Percentiles rank a stretch among this genome's conserved stretches.
These are phyloP conservation scores for Mortierella sp. DNA, from an alignment of 371 early-diverging fungal species.

Conservation along the genomic window DNA sequence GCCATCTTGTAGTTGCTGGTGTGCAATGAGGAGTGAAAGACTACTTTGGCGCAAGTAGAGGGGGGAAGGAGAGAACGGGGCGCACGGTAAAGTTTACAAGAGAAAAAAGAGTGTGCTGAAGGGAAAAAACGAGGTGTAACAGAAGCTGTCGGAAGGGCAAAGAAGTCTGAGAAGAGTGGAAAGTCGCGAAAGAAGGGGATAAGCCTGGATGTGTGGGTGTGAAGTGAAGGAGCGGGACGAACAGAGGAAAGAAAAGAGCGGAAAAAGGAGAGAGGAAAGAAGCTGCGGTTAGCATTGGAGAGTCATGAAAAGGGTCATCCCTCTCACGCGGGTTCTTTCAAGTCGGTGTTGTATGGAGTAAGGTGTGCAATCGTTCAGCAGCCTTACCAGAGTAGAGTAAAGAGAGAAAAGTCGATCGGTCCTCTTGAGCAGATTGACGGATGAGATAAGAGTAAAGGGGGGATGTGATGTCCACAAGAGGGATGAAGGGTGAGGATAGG, in stretches of 20 bases:
- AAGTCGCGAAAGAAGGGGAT: too few relatives aligned
- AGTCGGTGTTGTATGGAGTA: background rate
- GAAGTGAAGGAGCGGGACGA: too few relatives aligned
- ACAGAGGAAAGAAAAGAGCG: too few relatives aligned
- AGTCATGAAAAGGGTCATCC: too few relatives aligned
- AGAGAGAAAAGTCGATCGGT: background rate
- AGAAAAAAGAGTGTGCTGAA: background rate
- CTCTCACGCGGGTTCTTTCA: background rate
- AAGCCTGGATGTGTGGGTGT: too few relatives aligned
- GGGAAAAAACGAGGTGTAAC: too few relatives aligned
- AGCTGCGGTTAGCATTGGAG: too few relatives aligned
- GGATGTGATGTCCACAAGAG: too few relatives aligned
- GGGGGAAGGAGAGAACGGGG: background rate
- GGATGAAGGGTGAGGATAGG: background rate
- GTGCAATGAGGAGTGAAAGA: background rate
- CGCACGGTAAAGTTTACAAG: background rate
- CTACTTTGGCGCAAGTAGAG: background rate
- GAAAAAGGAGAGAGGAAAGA: too few relatives aligned
- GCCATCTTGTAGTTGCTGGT: conserved; percentile 5
- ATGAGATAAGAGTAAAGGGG: background rate
- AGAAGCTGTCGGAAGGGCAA: background rate
- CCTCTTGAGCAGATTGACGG: conserved; percentile 5
- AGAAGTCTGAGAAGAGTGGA: background rate
- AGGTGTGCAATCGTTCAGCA: background rate
- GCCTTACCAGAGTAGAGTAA: background rate